Conservation (phyloP, 495 filamentous ascomycete species). For the Aspergillus carlsbadensis region DNA sequence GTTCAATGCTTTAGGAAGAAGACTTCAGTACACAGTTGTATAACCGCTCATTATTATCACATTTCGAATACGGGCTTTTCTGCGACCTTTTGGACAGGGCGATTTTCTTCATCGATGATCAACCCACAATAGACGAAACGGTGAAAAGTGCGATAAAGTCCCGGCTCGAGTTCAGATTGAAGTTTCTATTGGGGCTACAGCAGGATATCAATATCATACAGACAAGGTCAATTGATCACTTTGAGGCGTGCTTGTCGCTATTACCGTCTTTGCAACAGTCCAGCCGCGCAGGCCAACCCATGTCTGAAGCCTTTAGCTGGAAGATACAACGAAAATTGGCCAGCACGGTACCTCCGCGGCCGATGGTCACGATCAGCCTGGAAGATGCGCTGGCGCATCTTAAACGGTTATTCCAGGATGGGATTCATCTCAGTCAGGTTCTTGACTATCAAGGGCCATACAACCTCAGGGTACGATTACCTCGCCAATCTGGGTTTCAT, state of each 20-base stretch:
- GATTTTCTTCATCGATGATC: slow-evolving; percentile 49
- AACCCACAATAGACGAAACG: slow-evolving; percentile 44
- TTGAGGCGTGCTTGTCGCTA: slow-evolving; percentile 42
- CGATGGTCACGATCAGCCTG: slow-evolving; percentile 75
- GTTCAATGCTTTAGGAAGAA: slow-evolving; percentile 65
- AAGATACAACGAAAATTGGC: slow-evolving; percentile 88
- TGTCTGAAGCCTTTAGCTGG: slow-evolving; percentile 78
- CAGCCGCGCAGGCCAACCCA: slow-evolving; percentile 59
- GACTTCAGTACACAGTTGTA: slow-evolving; percentile 93
- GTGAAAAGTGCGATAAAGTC: slow-evolving; percentile 58
- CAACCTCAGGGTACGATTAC: slow-evolving; percentile 50
- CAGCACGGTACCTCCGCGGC: slow-evolving; percentile 88
- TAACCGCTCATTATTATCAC: slow-evolving; percentile 69
- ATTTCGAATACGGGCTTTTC: slow-evolving; percentile 57
- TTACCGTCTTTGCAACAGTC: slow-evolving; percentile 55
- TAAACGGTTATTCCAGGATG: slow-evolving; percentile 69
- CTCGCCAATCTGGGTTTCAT: background rate
- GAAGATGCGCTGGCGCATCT: slow-evolving; percentile 70
- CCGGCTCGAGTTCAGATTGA: slow-evolving; percentile 62
- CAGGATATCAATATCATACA: slow-evolving; percentile 43
- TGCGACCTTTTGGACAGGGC: slow-evolving; percentile 61
- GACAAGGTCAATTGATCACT: slow-evolving; percentile 36
- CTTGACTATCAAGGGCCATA: slow-evolving; percentile 66
- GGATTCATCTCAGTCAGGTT: slow-evolving; percentile 63
- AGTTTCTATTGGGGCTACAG: slow-evolving; percentile 56